Base-by-base conservation (phyloP, 495 filamentous ascomycete genomes). In the Lasiosphaeriaceae sp. region DNA sequence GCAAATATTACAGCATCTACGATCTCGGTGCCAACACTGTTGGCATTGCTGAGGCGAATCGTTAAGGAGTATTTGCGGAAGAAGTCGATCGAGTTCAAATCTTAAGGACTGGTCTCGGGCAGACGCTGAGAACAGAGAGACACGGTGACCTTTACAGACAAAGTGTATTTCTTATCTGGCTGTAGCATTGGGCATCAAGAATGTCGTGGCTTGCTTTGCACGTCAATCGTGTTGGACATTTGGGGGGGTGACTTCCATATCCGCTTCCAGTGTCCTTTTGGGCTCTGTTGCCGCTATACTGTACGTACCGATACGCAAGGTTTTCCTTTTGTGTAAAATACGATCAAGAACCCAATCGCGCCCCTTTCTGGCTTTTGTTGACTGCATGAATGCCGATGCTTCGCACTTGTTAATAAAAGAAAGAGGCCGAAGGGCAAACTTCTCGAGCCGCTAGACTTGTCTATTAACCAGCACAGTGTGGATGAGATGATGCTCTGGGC, bases 1-100 rank as follows among this genome's bases (percentile, higher is more conserved):
- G 95, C 72, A 90, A 80, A 74, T 99, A 89, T 85, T 99, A 97
- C 83, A 96, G 90, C 56, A 88, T 97, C 66, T 99, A 97, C 67
- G 89, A 99, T 73, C 77, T 96, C 39, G 90, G 88, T 55, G 87
- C 88, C 77, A 80, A 84, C 67, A 84, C 84, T 51, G 89, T 99
- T 55, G 92, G 91, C 58, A 83, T 99, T 66, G 95, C 93, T 61
- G 84, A 87, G 78, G 78, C 93, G 59, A 92, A 91, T 74, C 81
- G 43, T 29, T 63, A 57, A 48, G 45, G 17, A 2, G 23, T 35
- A 16, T 41, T 43, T 14, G n/a, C 14, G 39, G 39, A 12, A 14
- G n/a, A 43, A 12, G 39, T n/a, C 11, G 37, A 45, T 21, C 37
- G 41, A 22, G 20, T 22, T 47, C 22, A 17, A 9, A 47, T 26